phyloP scores from a whole-genome alignment of 805 yeast genomes.

The Pichia cephalocereana region DNA sequence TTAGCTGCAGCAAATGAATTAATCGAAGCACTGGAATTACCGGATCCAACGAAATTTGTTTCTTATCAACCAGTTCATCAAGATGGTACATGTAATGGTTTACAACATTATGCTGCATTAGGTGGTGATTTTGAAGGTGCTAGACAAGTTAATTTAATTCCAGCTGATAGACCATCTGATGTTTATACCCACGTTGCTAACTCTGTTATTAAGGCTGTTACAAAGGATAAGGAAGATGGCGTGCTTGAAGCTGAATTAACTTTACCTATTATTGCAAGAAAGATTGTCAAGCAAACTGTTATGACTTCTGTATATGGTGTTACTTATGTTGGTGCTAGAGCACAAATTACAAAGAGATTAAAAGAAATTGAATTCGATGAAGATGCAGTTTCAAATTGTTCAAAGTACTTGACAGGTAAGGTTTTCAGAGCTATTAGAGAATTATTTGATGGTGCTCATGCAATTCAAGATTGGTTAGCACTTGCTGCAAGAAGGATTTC shows the following conservation, averaged over 20 bases:
- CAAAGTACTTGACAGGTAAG: constrained; percentile 62
- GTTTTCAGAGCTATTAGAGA: constrained; percentile 81
- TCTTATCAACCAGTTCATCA: constrained; percentile 77
- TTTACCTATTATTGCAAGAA: constrained; percentile 62
- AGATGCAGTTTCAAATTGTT: constrained; percentile 26
- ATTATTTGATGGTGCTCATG: constrained; percentile 84
- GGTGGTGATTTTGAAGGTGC: constrained; percentile 86
- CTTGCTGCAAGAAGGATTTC: constrained; percentile 75
- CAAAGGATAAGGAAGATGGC: constrained; percentile 44
- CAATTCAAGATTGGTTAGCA: constrained; percentile 94
- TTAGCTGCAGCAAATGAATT: constrained; percentile 63
- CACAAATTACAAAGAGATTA: constrained; percentile 76
- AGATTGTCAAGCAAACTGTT: constrained; percentile 92
- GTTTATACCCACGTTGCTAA: constrained; percentile 65
- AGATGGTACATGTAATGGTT: constrained; percentile 82
- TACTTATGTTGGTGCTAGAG: constrained; percentile 85
- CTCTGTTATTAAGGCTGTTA: constrained; percentile 47
- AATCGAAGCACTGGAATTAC: constrained; percentile 47
- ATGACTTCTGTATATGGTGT: constrained; percentile 99
- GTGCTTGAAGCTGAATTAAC: constrained; percentile 45
- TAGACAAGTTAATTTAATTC: constrained; percentile 63
- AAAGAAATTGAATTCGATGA: constrained; percentile 42
- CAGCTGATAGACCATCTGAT: constrained; percentile 67
- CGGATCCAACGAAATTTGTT: constrained; percentile 54
- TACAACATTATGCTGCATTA: constrained; percentile 79